Evolutionary conservation across 352 stramenopile genomes (phyloP), one percentile per base, ranked within the genome.

Genomic region (Phytopythium oedochilum): DNA sequence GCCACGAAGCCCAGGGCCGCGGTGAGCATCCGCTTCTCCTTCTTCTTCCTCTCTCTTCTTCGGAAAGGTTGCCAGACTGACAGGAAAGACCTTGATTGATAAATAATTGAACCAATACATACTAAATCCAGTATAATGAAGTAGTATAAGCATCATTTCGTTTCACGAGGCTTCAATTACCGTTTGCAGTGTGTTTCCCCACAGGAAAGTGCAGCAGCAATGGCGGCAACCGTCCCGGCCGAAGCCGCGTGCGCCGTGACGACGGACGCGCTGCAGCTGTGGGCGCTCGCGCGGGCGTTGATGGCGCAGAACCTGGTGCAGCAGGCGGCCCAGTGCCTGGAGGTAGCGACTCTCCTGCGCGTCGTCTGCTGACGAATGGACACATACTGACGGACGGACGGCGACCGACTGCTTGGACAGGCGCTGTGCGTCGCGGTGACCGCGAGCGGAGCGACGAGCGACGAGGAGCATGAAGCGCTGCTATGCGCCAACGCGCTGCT

Each of bases 271-370:
- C 57, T 59, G 60, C 74, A 87, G 57, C 60, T 92, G 14, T 92
- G 83, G 83, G 73, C 54, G 52, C 67, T 92, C 28, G 75, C 75
- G n/a, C 69, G 67, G 28, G 40, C 80, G 25, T 50, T 90, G 5
- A 49, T 60, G 11, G 51, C 77, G 32, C 65, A 83, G 50, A 36
- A 81, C 12, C 63, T 83, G 38, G 54, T 53, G 17, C 44, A 63
- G 1, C 72, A 85, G 57, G 68, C 73, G 3, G 59, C 64, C 20
- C 51, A 65, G 55, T 86, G 70, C 49, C 61, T 92, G 31, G 67
- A 89, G 67, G 73, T 88, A 50, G 59, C 39, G 44, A n/a, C n/a
- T n/a, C 14, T 4, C 9, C 39, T 34, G 52, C 23, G 20, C 38
- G 17, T 32, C 9, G 3, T 45, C 22, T 18, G 26, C 22, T 45